Base-by-base conservation (phyloP, 352 stramenopile genomes). In the Phytopythium sindhum region DNA sequence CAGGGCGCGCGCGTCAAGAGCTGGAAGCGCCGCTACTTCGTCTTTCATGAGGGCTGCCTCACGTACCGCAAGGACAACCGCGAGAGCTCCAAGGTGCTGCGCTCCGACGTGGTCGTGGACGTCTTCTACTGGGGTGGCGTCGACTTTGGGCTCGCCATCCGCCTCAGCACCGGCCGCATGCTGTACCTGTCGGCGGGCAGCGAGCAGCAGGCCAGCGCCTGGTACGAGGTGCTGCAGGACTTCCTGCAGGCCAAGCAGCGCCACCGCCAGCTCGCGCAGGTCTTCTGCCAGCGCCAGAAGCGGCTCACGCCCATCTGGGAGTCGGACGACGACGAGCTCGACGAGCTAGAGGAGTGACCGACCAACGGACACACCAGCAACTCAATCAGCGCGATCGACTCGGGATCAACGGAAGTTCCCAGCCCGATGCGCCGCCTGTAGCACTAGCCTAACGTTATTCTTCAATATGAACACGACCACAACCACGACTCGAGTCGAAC, bases 11-110 rank as follows among this genome's bases (percentile, higher is more conserved):
- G 75, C 64, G 65, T 93, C 63, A 90, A 90, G 70, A 93, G 73
- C 51, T 93, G 84, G 84, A 85, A 88, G 44, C 81, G 77, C 37
- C 81, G 84, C 51, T 93, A 88, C 69, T 93, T 93, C 61, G 79
- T 90, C 29, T 89, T 93, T 67, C 80, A 84, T 47, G 71, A 89
- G 47, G 81, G 81, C 44, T 79, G 64, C 55, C 51, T 90, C 26
- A 77, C 69, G 29, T 90, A 88, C 68, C 78, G 80, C 59, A 89
- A 88, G 70, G 72, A 90, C 61, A 72, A 70, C 45, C 75, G 74
- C 59, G 76, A 86, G 39, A 70, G 60, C 48, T 69, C 80, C 54
- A 85, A 75, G 52, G 67, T 86, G 15, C 66, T 88, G 11, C 66
- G 72, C 33, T 77, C 64, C 26, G 80, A 90, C 57, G 62, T 77